Base-by-base conservation (phyloP, 2,329 filamentous ascomycete species). In the Paradendryphiella salina region DNA sequence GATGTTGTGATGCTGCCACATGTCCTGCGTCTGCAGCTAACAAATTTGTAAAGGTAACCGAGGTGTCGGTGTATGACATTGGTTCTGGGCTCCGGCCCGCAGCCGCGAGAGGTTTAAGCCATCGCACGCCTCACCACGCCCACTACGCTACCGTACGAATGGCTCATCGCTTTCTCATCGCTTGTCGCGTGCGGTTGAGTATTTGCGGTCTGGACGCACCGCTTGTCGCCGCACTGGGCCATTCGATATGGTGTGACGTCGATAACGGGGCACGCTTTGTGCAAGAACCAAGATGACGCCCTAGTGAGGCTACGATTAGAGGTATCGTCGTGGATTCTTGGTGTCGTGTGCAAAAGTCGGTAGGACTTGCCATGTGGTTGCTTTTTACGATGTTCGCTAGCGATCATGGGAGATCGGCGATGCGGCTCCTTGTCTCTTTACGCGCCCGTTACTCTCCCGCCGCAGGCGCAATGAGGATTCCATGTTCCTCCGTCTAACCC, bases 11-110 rank as follows among this genome's bases (percentile, higher is more conserved):
- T 64, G 67, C 66, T 73, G 70, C 70, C 70, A 73, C 70, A 72
- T 73, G 69, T 71, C 67, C 65, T 70, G 57, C 63, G 52, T 61
- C 63, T 73, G 70, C 70, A 72, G 67, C 69, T 73, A 72, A 66
- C 46, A 46, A 60, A 57, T 56, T 44, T 48, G 52, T 63, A 50
- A 51, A 57, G 59, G 60, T 54, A 67, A 64, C 64, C 65, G 63
- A 67, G 61, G 51, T 34, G 43, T 42, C 36, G 53, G 50, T 50
- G 53, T 59, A 42, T 55, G 47, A 57, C 57, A 71, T 73, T 73
- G 67, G 69, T 52, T 57, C 44, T 54, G 26, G 31, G 34, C 38
- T 26, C 52, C 66, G 64, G 66, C 58, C 65, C 67, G 67, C 43
- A 47, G 55, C 67, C 64, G 64, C 67, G 57, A 58, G 35, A 54